A percentile compares a stretch with the other conserved stretches of the same genome.
Evolutionary conservation across 192 early-diverging fungal genomes (phyloP).

Genomic region (Entomortierella chlamydospora): DNA sequence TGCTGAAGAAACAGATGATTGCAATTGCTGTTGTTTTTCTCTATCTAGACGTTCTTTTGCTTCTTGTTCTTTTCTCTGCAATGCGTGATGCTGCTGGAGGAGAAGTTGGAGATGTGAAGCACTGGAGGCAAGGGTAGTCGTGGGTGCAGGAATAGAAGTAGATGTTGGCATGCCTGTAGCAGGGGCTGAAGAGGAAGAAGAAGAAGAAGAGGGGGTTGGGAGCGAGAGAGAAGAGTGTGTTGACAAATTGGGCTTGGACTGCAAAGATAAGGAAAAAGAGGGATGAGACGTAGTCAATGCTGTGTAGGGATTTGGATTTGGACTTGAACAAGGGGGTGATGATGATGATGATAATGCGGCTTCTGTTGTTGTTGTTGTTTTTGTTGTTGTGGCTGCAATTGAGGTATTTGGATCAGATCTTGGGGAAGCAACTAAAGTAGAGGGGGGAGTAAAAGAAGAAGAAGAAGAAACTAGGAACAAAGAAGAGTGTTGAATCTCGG

Average conservation of each 20-base stretch:
- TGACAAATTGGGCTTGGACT: background rate
- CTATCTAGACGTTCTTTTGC: constrained; percentile 15
- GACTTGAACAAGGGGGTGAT: background rate
- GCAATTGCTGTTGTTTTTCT: constrained; percentile 14
- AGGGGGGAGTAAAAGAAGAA: background rate
- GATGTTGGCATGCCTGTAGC: background rate
- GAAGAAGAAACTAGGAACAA: constrained; percentile 3
- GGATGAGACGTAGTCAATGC: background rate
- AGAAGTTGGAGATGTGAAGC: constrained; percentile 41
- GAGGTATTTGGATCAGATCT: background rate
- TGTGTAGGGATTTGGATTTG: background rate
- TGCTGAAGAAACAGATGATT: constrained; percentile 1
- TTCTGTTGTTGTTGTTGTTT: background rate
- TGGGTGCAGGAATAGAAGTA: constrained; percentile 1
- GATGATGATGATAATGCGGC: background rate
- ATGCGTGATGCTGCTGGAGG: constrained; percentile 48
- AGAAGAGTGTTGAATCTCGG: background rate
- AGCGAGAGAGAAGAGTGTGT: background rate
- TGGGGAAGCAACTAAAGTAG: background rate
- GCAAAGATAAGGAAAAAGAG: constrained; percentile 8
- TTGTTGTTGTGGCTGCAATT: background rate
- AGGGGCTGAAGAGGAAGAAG: constrained; percentile 3
- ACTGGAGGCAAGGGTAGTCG: background rate
- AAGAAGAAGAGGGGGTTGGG: background rate
- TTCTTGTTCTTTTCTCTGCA: constrained; percentile 38